Percentiles rank a stretch among this genome's conserved stretches.
These are phyloP conservation scores for Thermothelomyces thermophilus DNA, from an alignment of 2,329 filamentous ascomycete genomes.

Conservation along the genomic window DNA sequence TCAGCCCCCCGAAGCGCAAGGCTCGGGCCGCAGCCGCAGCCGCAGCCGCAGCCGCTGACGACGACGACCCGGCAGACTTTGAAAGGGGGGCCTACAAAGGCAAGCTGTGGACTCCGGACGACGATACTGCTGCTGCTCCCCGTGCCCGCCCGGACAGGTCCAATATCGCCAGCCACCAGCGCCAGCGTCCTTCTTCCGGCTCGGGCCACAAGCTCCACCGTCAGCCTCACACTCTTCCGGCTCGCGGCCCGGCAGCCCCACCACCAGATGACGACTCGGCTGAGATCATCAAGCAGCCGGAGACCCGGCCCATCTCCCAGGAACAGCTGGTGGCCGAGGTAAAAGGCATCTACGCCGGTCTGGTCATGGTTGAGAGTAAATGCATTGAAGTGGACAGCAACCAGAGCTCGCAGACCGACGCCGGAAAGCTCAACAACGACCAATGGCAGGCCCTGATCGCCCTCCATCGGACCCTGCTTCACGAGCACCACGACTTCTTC, in stretches of 20 bases:
- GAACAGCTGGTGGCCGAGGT: slow-evolving; percentile 77
- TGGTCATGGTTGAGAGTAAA: slow-evolving; percentile 82
- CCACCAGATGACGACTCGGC: slow-evolving; percentile 17
- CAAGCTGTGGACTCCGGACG: slow-evolving; percentile 19
- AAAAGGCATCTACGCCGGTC: slow-evolving; percentile 72
- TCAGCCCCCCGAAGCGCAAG: slow-evolving; percentile 21
- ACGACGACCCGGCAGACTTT: slow-evolving; percentile 10
- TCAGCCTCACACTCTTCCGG: slow-evolving; percentile 7
- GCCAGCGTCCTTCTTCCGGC: slow-evolving; percentile 13
- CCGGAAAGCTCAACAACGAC: slow-evolving; percentile 48
- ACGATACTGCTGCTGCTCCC: slow-evolving; percentile 8
- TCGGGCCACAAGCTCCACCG: slow-evolving; percentile 11
- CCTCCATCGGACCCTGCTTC: slow-evolving; percentile 70
- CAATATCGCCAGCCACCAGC: slow-evolving; percentile 20
- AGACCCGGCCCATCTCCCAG: slow-evolving; percentile 64
- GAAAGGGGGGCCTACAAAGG: slow-evolving; percentile 18
- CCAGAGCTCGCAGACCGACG: slow-evolving; percentile 41
- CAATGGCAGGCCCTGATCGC: slow-evolving; percentile 83
- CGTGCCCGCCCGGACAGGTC: slow-evolving; percentile 16
- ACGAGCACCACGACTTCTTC: slow-evolving; percentile 83
- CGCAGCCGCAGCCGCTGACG: not conserved
- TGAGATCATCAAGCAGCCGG: slow-evolving; percentile 42
- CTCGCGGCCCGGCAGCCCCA: slow-evolving; percentile 3
- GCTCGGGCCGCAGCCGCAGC: slow-evolving; percentile 6
- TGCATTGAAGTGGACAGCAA: slow-evolving; percentile 76